Evolutionary conservation across 192 early-diverging fungal genomes (phyloP), one percentile per base, ranked within the genome.

Genomic region (Mortierella claussenii): DNA sequence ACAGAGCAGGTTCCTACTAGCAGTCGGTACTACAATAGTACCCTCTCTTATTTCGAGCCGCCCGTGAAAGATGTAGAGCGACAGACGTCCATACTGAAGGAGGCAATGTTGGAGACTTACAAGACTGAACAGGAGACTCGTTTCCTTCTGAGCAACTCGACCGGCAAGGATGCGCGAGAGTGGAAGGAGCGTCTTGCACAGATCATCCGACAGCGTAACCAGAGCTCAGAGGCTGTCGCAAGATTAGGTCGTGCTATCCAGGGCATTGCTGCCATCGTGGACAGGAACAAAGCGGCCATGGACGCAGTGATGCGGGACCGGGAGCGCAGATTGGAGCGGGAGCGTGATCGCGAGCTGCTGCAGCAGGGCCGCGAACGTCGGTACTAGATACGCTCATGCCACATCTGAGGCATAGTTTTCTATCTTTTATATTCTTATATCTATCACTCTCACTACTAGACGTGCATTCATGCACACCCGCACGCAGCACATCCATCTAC

Each of bases 61-160:
- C 80, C 83, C 1, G 53, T 55, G 11, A 52, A 47, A 18, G 83
- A 84, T 53, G 46, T 68, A 17, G 55, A 67, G 8, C 60, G 60
- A 13, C 83, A 82, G 37, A 57, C 69, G 1, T 13, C 15, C 6
- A 24, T 33, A 3, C 63, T 84, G 9, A 55, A 65, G 24, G 67
- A 75, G 17, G 30, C 53, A 17, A 82, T 84, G 57, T 37, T 61
- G 15, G 80, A 78, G 43, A 55, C 79, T 4, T 71, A 67, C 43
- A 68, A 80, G 57, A 48, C 78, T 7, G 83, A 81, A 36, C 79
- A 80, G 20, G 83, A 84, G 59, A 55, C 68, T 0, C 43, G 65
- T 8, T 84, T 76, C 51, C 34, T 84, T 31, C 23, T 82, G 31
- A 69, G 53, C 40, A 58, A 84, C 42, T 63, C 78, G 20, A 52